Percentiles rank a stretch among this genome's conserved stretches.
phyloP scores from a whole-genome alignment of 768 basidiomycete species.

The Mrakia blollopis region DNA sequence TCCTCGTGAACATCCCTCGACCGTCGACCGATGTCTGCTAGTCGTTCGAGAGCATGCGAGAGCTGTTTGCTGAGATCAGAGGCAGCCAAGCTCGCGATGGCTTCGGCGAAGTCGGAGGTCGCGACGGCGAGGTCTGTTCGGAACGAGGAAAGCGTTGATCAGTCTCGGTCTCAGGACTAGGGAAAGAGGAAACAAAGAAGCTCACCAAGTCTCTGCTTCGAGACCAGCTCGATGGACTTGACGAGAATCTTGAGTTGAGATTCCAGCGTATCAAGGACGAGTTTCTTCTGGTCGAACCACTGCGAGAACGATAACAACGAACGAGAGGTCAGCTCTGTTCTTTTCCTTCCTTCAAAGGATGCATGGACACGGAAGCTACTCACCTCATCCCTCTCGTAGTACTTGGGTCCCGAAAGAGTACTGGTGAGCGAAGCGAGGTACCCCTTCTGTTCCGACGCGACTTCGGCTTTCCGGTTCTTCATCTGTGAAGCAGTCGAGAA shows the following conservation, averaged over 20 bases:
- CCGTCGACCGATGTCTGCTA: conserved; percentile 69
- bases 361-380: conserved; percentile 25
- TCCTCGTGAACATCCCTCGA: conserved; percentile 67
- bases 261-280: conserved; percentile 82
- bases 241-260: conserved; percentile 78
- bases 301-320: conserved; percentile 41
- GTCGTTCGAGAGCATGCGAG: conserved; percentile 60
- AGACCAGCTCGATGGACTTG: conserved; percentile 78
- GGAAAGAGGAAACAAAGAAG: not conserved
- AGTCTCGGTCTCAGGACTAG: not conserved
- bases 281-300: conserved; percentile 89
- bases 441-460: conserved; percentile 61
- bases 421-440: conserved; percentile 78
- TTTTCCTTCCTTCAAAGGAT: not conserved
- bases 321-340: not conserved
- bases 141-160: not conserved
- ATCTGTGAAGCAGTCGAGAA: conserved; percentile 54
- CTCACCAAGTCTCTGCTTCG: conserved; percentile 71
- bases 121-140: conserved; percentile 60
- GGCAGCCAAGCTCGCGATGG: conserved; percentile 62
- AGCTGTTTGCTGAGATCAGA: conserved; percentile 73
- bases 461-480: conserved; percentile 76
- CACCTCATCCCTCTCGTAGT: conserved; percentile 84
- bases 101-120: conserved; percentile 73
- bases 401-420: conserved; percentile 69